A percentile compares a stretch with the other conserved stretches of the same genome.
Evolutionary conservation across 2,329 filamentous ascomycete species (phyloP).

Genomic region (Mycosphaerella arachidis): DNA sequence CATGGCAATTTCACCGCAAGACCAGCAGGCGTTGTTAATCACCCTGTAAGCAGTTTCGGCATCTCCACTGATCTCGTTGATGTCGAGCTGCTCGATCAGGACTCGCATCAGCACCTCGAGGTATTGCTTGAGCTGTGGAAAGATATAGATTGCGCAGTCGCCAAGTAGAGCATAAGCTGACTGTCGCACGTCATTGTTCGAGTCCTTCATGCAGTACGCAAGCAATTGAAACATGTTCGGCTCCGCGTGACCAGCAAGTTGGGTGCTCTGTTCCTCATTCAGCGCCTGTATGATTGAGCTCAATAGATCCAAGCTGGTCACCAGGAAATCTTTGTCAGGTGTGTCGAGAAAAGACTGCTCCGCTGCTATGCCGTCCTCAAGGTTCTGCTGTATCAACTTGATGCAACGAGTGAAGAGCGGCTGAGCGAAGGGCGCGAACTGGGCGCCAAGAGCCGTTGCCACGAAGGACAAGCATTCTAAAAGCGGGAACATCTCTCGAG

Average conservation of each 20-base stretch:
- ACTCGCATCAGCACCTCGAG: slow-evolving; percentile 72
- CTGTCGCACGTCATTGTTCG: slow-evolving; percentile 86
- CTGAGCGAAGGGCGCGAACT: slow-evolving; percentile 77
- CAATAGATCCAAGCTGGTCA: slow-evolving; percentile 88
- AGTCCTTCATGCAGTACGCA: slow-evolving; percentile 86
- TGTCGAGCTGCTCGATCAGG: slow-evolving; percentile 80
- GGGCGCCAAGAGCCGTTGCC: slow-evolving; percentile 73
- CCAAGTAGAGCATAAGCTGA: slow-evolving; percentile 93
- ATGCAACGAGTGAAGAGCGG: slow-evolving; percentile 86
- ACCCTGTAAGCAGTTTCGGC: slow-evolving; percentile 85
- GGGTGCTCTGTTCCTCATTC: slow-evolving; percentile 65
- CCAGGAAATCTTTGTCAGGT: slow-evolving; percentile 94
- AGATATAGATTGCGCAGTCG: slow-evolving; percentile 91
- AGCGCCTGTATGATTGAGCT: slow-evolving; percentile 92
- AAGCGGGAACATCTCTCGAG: slow-evolving; percentile 86
- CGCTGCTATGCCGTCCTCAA: slow-evolving; percentile 73
- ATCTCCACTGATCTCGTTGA: slow-evolving; percentile 65
- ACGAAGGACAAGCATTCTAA: slow-evolving; percentile 97
- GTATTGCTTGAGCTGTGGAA: slow-evolving; percentile 70
- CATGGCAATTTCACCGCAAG: slow-evolving; percentile 84
- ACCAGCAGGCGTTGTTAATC: slow-evolving; percentile 98
- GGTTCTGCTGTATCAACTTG: slow-evolving; percentile 84
- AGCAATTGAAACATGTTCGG: slow-evolving; percentile 87
- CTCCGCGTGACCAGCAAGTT: slow-evolving; percentile 69
- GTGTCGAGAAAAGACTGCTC: slow-evolving; percentile 66